phyloP scores from a whole-genome alignment of 495 filamentous ascomycete genomes.

The Chaetomidium leptoderma region DNA sequence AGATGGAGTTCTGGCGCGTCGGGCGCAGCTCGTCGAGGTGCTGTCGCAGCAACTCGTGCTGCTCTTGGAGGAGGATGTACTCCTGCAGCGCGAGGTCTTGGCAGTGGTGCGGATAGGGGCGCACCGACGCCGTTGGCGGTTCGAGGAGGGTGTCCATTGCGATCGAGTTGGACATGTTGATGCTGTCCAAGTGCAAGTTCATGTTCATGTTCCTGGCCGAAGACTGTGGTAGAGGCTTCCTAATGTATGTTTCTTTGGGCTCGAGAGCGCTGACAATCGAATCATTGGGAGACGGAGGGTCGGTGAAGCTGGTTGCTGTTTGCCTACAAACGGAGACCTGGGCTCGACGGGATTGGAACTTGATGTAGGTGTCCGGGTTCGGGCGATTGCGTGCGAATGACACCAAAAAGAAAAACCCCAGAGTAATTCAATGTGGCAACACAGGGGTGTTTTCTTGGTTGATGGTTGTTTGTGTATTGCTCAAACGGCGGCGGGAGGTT shows the following conservation, averaged over 20 bases:
- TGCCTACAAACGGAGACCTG: conserved; percentile 1
- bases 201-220: conserved; percentile 7
- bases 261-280: conserved; percentile 12
- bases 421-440: background rate
- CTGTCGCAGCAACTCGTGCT: conserved; percentile 51
- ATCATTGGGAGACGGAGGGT: conserved; percentile 16
- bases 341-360: background rate
- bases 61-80: conserved; percentile 52
- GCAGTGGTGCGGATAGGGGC: conserved; percentile 29
- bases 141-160: conserved; percentile 18
- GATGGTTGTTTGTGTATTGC: background rate
- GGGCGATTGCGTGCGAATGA: conserved; percentile 15
- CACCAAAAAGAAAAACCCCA: conserved; percentile 9
- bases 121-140: conserved; percentile 14
- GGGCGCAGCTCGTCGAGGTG: conserved; percentile 46
- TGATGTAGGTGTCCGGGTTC: background rate
- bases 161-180: conserved; percentile 8
- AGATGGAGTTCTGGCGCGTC: conserved; percentile 26
- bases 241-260: conserved; percentile 9
- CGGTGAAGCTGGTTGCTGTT: no score
- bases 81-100: conserved; percentile 51
- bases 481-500: background rate
- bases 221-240: conserved; percentile 1
- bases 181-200: background rate
- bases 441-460: conserved; percentile 1